Conservation (phyloP, 257 asterid genomes). For the Knoxia roxburghii region DNA sequence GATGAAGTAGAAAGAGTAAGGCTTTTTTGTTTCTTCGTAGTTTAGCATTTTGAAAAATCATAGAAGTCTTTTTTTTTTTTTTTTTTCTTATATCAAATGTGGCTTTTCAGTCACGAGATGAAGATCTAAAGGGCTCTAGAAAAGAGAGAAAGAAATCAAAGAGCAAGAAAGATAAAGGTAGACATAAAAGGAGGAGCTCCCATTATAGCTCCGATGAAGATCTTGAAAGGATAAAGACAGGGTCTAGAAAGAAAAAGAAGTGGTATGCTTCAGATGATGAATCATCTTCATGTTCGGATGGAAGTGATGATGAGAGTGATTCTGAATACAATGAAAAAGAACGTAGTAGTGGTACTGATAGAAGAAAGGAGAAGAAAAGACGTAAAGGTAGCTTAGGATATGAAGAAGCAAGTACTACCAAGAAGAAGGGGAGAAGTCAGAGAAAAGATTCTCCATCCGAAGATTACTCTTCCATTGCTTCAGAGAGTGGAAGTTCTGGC, state of each 20-base stretch:
- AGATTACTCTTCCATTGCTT: conserved; percentile 20
- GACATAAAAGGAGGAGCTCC: conserved; percentile 39
- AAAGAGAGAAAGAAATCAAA: conserved; percentile 43
- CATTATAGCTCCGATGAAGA: conserved; percentile 50
- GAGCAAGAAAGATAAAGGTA: conserved; percentile 35
- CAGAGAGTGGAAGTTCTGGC: conserved; percentile 35
- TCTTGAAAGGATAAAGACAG: conserved; percentile 48
- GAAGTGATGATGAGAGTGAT: conserved; percentile 37
- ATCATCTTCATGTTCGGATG: conserved; percentile 44
- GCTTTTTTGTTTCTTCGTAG: neutral
- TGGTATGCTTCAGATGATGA: conserved; percentile 87
- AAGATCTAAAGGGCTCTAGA: conserved; percentile 25
- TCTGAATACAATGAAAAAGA: conserved; percentile 35
- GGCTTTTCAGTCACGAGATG: conserved; percentile 41
- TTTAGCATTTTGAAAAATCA: neutral
- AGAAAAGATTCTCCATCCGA: conserved; percentile 34
- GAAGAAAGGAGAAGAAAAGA: conserved; percentile 37
- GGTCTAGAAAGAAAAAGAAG: conserved; percentile 66
- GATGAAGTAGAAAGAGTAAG: conserved; percentile 32
- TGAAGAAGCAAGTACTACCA: conserved; percentile 27
- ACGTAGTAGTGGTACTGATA: conserved; percentile 20
- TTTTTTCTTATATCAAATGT: neutral
- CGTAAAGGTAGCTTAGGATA: conserved; percentile 26
- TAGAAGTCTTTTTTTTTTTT: neutral
- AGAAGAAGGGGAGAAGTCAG: conserved; percentile 33